These are phyloP conservation scores for Talaromyces thailandensis DNA, from an alignment of 495 filamentous ascomycete genomes.

Conservation along the genomic window DNA sequence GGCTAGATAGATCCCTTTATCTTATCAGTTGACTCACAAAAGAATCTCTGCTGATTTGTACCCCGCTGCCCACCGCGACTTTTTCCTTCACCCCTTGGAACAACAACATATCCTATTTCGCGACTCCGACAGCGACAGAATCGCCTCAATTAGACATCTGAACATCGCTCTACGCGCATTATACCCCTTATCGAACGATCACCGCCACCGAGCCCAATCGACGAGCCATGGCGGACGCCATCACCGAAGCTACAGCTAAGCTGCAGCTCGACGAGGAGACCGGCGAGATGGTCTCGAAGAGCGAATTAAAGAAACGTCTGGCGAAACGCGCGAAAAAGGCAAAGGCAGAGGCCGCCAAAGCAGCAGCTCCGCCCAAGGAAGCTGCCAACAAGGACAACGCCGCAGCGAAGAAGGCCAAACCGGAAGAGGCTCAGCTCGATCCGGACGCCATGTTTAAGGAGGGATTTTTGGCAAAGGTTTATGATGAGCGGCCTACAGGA, in stretches of 20 bases:
- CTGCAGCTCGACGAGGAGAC: conserved; percentile 57
- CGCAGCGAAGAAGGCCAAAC: conserved; percentile 14
- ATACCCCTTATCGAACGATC: neutral
- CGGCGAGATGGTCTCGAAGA: conserved; percentile 58
- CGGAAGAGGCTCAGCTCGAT: conserved; percentile 43
- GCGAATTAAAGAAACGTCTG: conserved; percentile 54
- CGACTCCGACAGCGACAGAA: neutral
- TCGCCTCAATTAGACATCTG: neutral
- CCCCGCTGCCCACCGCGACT: neutral
- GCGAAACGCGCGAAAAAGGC: conserved; percentile 56
- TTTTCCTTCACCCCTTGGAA: neutral
- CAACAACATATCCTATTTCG: neutral
- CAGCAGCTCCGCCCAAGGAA: conserved; percentile 20
- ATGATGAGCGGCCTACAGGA: conserved; percentile 57
- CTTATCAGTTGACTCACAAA: neutral
- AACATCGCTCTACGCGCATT: neutral
- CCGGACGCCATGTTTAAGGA: conserved; percentile 73
- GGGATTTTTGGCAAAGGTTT: conserved; percentile 75
- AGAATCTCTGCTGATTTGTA: neutral
- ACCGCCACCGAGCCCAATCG: neutral
- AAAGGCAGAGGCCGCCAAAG: conserved; percentile 15
- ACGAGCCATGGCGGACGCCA: conserved; percentile 45
- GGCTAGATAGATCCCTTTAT: neutral
- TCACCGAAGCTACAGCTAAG: conserved; percentile 45
- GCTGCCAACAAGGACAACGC: conserved; percentile 16